A percentile compares a stretch with the other conserved stretches of the same genome.
phyloP scores from a whole-genome alignment of 2,329 filamentous ascomycete genomes.

The Colletotrichum orbiculare region DNA sequence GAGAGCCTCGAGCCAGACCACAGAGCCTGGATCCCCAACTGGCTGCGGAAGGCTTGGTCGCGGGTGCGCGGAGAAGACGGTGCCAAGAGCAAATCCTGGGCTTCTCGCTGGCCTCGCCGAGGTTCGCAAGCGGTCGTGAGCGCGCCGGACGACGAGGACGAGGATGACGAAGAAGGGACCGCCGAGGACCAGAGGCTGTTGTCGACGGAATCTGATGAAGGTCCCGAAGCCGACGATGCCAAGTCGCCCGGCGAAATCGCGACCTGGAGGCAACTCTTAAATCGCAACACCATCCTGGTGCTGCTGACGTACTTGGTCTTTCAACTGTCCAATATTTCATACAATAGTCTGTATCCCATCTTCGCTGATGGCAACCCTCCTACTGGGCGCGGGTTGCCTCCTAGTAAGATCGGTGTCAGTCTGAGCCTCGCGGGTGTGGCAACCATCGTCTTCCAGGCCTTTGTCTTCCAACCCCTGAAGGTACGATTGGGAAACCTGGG shows the following conservation, averaged over 20 bases:
- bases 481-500: slow-evolving; percentile 85
- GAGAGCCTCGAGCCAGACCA: slow-evolving; percentile 57
- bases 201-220: slow-evolving; percentile 47
- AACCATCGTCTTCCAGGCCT: slow-evolving; percentile 91
- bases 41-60: slow-evolving; percentile 46
- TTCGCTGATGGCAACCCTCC: slow-evolving; percentile 83
- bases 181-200: slow-evolving; percentile 41
- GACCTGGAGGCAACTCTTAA: slow-evolving; percentile 71
- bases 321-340: slow-evolving; percentile 92
- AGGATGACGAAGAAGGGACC: slow-evolving; percentile 33
- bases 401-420: slow-evolving; percentile 85
- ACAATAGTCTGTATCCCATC: slow-evolving; percentile 94
- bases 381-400: slow-evolving; percentile 79
- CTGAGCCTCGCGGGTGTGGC: slow-evolving; percentile 85
- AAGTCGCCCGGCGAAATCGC: slow-evolving; percentile 64
- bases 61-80: slow-evolving; percentile 42
- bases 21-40: slow-evolving; percentile 45
- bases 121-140: slow-evolving; percentile 35
- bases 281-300: slow-evolving; percentile 83
- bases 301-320: slow-evolving; percentile 91
- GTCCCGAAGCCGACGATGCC: slow-evolving; percentile 60
- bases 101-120: slow-evolving; percentile 50
- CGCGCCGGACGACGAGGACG: slow-evolving; percentile 41
- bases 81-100: slow-evolving; percentile 49
- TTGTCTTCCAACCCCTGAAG: slow-evolving; percentile 83